These are phyloP conservation scores for Skeletonema costatum DNA, from an alignment of 108 stramenopile species.

Conservation along the genomic window DNA sequence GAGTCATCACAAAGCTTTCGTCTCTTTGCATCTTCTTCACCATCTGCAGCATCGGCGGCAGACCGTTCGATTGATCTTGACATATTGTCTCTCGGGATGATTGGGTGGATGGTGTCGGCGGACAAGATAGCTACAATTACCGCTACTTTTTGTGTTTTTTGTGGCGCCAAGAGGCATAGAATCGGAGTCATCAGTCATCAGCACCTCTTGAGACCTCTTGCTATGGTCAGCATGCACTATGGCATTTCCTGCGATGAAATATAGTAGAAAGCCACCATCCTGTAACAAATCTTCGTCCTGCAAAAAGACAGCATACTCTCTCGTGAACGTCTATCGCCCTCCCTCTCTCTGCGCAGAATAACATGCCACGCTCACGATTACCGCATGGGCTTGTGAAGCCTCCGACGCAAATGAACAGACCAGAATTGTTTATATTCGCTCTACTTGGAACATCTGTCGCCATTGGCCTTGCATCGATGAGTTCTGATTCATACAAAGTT, in stretches of 20 bases:
- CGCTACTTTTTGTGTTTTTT: no score
- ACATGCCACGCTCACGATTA: background rate
- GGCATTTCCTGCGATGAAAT: background rate
- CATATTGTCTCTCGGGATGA: background rate
- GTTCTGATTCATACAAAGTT: slow-evolving; percentile 18
- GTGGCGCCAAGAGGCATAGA: no score
- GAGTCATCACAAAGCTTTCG: background rate
- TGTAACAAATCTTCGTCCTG: background rate
- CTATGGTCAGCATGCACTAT: no score
- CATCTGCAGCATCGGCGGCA: background rate
- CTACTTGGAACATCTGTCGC: slow-evolving; percentile 33
- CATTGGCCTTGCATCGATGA: slow-evolving; percentile 25
- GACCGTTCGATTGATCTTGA: background rate
- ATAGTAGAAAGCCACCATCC: background rate
- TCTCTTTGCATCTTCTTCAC: background rate
- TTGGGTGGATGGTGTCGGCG: no score
- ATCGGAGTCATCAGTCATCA: no score
- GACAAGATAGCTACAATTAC: no score
- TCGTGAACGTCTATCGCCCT: no score
- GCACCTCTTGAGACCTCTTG: no score
- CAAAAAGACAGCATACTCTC: background rate
- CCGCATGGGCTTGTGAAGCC: slow-evolving; percentile 8
- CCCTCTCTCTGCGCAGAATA: background rate
- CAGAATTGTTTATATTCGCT: slow-evolving; percentile 30
- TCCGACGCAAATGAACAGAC: slow-evolving; percentile 30